Evolutionary conservation across 1,284 basidiomycete genomes (phyloP).

Genomic region (Puccinia hordei): DNA sequence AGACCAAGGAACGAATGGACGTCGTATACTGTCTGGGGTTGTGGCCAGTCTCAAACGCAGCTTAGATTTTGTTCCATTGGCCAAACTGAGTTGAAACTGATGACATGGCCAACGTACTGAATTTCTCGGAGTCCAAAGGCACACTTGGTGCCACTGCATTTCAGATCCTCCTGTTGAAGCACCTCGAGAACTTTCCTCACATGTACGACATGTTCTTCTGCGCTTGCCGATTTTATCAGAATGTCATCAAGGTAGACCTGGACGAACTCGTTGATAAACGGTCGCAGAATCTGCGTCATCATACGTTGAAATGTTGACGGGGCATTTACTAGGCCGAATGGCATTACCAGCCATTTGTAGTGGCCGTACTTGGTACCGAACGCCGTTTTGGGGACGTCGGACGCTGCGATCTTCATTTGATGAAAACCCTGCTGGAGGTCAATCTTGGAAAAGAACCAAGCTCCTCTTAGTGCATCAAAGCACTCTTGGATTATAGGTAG

Average conservation of each 20-base stretch:
- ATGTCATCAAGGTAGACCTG: slow-evolving; percentile 52
- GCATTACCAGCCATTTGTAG: not conserved
- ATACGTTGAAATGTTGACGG: slow-evolving; percentile 51
- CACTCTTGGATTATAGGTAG: slow-evolving; percentile 13
- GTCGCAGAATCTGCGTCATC: slow-evolving; percentile 51
- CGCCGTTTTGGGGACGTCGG: slow-evolving; percentile 12
- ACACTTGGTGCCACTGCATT: too few relatives aligned
- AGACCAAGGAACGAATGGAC: too few relatives aligned
- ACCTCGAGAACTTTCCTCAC: too few relatives aligned
- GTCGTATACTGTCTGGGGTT: too few relatives aligned
- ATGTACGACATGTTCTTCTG: slow-evolving; percentile 31
- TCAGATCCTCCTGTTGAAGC: too few relatives aligned
- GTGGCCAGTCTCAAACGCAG: too few relatives aligned
- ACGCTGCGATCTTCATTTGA: slow-evolving; percentile 1
- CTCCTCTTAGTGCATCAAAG: not conserved
- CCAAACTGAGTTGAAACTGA: not conserved
- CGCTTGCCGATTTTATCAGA: slow-evolving; percentile 44
- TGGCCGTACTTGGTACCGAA: not conserved
- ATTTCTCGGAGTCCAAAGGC: too few relatives aligned
- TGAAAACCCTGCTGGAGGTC: slow-evolving; percentile 16
- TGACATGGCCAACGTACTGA: not conserved
- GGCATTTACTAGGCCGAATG: slow-evolving; percentile 43
- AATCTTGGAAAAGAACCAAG: slow-evolving; percentile 12
- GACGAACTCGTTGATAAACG: slow-evolving; percentile 18
- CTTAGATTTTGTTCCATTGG: too few relatives aligned